A percentile compares a stretch with the other conserved stretches of the same genome.
Evolutionary conservation across 148 eudicot genomes (phyloP).

Genomic region (Rhododendron griersonianum): DNA sequence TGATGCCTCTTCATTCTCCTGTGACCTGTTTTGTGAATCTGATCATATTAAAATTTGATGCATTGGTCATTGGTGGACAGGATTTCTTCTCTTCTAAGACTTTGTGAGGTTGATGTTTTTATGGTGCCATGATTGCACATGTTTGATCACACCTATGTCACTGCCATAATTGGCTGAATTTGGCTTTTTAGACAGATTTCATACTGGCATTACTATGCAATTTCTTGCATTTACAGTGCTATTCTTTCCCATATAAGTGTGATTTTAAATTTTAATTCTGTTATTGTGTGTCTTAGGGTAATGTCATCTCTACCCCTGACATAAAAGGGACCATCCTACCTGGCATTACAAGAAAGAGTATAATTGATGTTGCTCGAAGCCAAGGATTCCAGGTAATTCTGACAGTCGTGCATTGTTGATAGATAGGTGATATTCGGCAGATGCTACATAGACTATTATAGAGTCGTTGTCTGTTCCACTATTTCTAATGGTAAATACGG

Average conservation of each 20-base stretch:
- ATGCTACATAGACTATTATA: neutral
- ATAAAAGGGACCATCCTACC: conserved; percentile 92
- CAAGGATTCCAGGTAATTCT: conserved; percentile 81
- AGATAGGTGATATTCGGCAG: neutral
- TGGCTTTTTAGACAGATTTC: neutral
- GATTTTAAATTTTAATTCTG: neutral
- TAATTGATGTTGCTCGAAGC: conserved; percentile 78
- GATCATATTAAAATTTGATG: neutral
- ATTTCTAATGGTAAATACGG: neutral
- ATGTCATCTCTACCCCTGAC: conserved; percentile 74
- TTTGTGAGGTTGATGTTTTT: conserved; percentile 6
- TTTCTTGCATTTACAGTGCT: neutral
- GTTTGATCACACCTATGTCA: neutral
- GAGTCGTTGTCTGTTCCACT: neutral
- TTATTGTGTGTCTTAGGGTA: conserved; percentile 47
- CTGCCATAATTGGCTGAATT: neutral
- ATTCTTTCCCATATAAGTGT: neutral
- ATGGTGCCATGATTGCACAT: conserved; percentile 1
- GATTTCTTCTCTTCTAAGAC: neutral
- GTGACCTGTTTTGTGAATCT: neutral
- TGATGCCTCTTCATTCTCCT: neutral
- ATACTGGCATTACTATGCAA: neutral
- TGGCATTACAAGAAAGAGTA: conserved; percentile 94
- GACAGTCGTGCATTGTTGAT: neutral
- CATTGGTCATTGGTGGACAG: neutral